Conservation (phyloP, 305 asterid genomes). For the Fraxinus velutina region DNA sequence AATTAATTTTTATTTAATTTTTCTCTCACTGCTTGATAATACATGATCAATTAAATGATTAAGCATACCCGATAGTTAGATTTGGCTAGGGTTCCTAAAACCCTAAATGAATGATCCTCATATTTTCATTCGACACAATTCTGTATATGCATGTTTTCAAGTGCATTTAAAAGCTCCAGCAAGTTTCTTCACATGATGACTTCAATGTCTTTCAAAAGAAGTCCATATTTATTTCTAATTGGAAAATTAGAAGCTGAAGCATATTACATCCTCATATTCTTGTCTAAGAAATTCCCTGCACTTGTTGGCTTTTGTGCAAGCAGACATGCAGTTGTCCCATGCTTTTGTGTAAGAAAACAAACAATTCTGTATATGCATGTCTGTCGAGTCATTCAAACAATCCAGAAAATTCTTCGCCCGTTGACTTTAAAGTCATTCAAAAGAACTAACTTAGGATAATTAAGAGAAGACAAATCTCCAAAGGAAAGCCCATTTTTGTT, state of each 20-base stretch:
- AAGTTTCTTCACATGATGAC: not conserved
- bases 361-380: not conserved
- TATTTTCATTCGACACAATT: not conserved
- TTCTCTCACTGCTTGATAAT: too few relatives aligned
- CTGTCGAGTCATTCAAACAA: not conserved
- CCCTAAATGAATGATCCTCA: too few relatives aligned
- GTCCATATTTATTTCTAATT: conserved; percentile 9
- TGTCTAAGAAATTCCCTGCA: not conserved
- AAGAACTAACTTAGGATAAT: too few relatives aligned
- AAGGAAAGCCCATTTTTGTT: too few relatives aligned
- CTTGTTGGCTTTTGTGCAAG: not conserved
- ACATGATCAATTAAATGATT: not conserved
- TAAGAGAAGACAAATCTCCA: too few relatives aligned
- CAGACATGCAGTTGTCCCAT: not conserved
- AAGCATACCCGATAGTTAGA: not conserved
- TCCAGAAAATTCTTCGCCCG: not conserved
- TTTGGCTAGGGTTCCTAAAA: not conserved
- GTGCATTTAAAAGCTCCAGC: not conserved
- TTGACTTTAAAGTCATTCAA: not conserved
- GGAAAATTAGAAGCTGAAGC: not conserved
- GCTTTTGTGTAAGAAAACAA: not conserved
- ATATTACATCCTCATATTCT: not conserved
- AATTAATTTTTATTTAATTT: not conserved
- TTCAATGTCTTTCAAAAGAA: not conserved
- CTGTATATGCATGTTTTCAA: not conserved